phyloP scores from a whole-genome alignment of 2,329 filamentous ascomycete species.

The Dendryphion nanum region DNA sequence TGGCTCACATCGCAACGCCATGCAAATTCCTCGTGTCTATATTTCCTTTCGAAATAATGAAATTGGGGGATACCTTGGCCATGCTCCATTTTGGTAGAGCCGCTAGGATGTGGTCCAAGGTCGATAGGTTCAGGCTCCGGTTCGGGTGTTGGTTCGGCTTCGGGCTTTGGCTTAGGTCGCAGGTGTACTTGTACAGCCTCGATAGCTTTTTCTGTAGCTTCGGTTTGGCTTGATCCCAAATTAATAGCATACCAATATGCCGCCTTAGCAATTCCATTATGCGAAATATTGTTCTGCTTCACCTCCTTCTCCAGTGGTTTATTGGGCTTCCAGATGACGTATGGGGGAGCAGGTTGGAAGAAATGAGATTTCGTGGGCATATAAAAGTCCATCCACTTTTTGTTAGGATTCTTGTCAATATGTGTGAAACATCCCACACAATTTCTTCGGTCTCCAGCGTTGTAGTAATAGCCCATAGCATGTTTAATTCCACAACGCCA shows the following conservation, averaged over 20 bases:
- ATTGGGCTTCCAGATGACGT: conserved; percentile 17
- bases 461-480: conserved; percentile 27
- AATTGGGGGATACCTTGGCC: conserved; percentile 19
- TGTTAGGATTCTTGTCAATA: conserved; percentile 9
- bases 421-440: conserved; percentile 23
- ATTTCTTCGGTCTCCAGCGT: conserved; percentile 22
- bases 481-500: conserved; percentile 29
- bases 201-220: conserved; percentile 12
- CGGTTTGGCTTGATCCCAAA: conserved; percentile 8
- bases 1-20: conserved; percentile 30
- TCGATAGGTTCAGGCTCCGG: conserved; percentile 14
- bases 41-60: conserved; percentile 13
- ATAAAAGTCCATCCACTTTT: conserved; percentile 26
- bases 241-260: conserved; percentile 19
- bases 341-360: conserved; percentile 15
- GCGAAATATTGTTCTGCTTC: conserved; percentile 8
- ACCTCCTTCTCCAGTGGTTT: conserved; percentile 8
- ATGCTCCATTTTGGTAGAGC: conserved; percentile 26
- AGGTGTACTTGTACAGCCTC: conserved; percentile 13
- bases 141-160: conserved; percentile 6
- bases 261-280: conserved; percentile 26
- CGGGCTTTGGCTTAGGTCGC: conserved; percentile 8
- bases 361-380: conserved; percentile 15
- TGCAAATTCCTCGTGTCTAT: conserved; percentile 12
- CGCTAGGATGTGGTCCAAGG: conserved; percentile 21